phyloP scores from a whole-genome alignment of 305 asterid species.

The Fraxinus albicans region DNA sequence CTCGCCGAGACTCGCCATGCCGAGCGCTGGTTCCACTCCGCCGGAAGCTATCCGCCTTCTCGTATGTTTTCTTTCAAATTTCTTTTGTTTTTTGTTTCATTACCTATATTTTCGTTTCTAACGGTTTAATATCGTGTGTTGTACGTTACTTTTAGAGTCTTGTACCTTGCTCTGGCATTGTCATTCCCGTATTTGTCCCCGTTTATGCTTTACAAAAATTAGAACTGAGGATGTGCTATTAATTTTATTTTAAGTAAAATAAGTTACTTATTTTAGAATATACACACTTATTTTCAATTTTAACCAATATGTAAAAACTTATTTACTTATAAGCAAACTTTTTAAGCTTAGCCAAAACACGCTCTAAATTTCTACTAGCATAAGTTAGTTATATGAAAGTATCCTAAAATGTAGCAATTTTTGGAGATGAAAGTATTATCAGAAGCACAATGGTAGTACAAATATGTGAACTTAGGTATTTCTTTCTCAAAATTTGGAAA shows the following conservation, averaged over 20 bases:
- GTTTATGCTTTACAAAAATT: not conserved
- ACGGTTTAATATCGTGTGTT: slow-evolving; percentile 6
- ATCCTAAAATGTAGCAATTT: slow-evolving; percentile 1
- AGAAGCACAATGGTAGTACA: not conserved
- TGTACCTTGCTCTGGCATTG: slow-evolving; percentile 10
- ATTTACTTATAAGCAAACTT: not conserved
- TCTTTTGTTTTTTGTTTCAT: not conserved
- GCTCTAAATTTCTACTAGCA: not conserved
- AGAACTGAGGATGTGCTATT: not conserved
- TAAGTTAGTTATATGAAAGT: not conserved
- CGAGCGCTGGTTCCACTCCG: slow-evolving; percentile 81
- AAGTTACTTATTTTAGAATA: not conserved
- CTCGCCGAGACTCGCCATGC: slow-evolving; percentile 54
- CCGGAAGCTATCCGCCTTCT: slow-evolving; percentile 85
- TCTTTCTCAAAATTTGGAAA: not conserved
- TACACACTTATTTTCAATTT: not conserved
- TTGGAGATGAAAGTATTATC: slow-evolving; percentile 22
- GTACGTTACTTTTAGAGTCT: slow-evolving; percentile 9
- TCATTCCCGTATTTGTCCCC: slow-evolving; percentile 4
- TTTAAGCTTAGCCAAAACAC: not conserved
- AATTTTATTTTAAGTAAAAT: not conserved
- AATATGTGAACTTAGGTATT: not conserved
- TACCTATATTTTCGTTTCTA: not conserved
- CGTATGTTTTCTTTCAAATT: slow-evolving; percentile 42
- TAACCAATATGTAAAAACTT: not conserved